Evolutionary conservation across 208 protist species (phyloP).

Genomic region (Leishmania mexicana): DNA sequence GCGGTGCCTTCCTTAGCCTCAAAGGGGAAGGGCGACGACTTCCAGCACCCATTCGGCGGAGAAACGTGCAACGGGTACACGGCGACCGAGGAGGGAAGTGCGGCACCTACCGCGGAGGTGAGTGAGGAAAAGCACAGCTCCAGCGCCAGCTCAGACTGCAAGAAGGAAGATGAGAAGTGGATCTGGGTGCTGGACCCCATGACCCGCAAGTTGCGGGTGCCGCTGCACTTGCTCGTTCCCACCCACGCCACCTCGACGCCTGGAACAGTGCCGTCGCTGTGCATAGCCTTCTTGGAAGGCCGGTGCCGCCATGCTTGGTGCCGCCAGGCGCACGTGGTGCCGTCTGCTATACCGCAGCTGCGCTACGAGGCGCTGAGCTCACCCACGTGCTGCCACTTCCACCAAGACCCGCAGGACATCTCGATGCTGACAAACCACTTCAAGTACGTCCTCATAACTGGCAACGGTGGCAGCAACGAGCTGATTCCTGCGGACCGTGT

Average conservation of each 20-base stretch:
- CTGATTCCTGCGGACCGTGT: conserved; percentile 77
- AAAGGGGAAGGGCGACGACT: conserved; percentile 17
- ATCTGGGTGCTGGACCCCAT: conserved; percentile 91
- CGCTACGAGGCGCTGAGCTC: conserved; percentile 84
- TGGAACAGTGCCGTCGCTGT: conserved; percentile 85
- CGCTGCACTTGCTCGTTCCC: conserved; percentile 65
- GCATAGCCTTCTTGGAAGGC: conserved; percentile 84
- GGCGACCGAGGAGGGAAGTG: conserved; percentile 23
- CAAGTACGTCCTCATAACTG: conserved; percentile 66
- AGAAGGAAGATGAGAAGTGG: conserved; percentile 68
- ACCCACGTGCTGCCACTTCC: conserved; percentile 82
- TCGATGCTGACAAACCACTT: conserved; percentile 67
- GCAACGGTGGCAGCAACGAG: conserved; percentile 65
- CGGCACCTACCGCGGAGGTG: conserved; percentile 23
- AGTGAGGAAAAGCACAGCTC: conserved; percentile 38
- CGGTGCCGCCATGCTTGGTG: conserved; percentile 90
- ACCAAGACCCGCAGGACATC: conserved; percentile 85
- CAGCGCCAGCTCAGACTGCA: conserved; percentile 30
- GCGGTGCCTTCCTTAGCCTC: not conserved
- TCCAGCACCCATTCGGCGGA: conserved; percentile 1
- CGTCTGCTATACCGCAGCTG: conserved; percentile 71
- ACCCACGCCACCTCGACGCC: conserved; percentile 86
- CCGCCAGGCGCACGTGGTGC: conserved; percentile 84
- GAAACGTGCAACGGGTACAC: conserved; percentile 16
- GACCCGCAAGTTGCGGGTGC: conserved; percentile 86